A percentile compares a stretch with the other conserved stretches of the same genome.
Conservation (phyloP, 306 rosid species). For the barrel medic (Medicago truncatula) region DNA sequence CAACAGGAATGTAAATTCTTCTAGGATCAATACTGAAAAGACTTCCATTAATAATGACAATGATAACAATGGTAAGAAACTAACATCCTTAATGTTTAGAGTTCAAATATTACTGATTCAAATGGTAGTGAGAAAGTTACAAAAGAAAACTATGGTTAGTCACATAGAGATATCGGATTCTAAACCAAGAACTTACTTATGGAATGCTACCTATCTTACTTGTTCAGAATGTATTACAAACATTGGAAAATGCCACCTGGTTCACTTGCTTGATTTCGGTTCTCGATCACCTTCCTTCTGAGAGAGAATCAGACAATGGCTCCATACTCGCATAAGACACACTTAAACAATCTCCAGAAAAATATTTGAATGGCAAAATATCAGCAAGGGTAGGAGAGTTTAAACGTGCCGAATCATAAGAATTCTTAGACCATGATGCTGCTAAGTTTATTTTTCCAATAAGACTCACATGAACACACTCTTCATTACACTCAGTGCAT, state of each 20-base stretch:
- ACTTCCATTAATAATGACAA: neutral
- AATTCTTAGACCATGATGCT: conserved; percentile 49
- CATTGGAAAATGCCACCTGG: neutral
- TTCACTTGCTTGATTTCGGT: conserved; percentile 10
- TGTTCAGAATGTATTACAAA: neutral
- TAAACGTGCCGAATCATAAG: conserved; percentile 29
- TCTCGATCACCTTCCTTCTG: conserved; percentile 59
- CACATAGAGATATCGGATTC: neutral
- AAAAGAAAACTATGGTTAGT: neutral
- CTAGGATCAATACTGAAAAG: neutral
- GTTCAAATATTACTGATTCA: neutral
- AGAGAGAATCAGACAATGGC: conserved; percentile 33
- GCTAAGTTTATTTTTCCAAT: conserved; percentile 53
- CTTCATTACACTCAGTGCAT: conserved; percentile 40
- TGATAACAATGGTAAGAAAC: neutral
- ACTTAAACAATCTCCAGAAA: conserved; percentile 49
- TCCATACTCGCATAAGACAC: conserved; percentile 37
- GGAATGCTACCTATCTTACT: neutral
- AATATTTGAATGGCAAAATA: conserved; percentile 46
- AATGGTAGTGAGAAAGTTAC: neutral
- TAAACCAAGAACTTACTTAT: neutral
- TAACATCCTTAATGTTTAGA: neutral
- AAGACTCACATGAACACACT: conserved; percentile 45
- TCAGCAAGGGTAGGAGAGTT: conserved; percentile 66
- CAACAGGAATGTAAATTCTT: neutral